Conservation (phyloP, 768 basidiomycete species). For the Lactarius hatsudake region DNA sequence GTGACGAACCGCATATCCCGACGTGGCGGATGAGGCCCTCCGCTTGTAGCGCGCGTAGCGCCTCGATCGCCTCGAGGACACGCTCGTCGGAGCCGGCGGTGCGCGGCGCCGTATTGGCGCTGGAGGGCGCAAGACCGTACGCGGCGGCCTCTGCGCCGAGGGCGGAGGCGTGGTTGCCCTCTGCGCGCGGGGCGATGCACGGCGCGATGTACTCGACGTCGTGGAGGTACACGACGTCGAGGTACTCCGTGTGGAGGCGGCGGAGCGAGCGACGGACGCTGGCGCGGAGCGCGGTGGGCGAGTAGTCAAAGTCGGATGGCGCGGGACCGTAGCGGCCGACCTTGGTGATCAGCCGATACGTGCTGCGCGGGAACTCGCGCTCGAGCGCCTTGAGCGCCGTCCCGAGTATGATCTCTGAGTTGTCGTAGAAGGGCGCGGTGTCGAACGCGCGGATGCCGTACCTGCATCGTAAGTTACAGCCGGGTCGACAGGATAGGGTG, state of each 20-base stretch:
- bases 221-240: constrained; percentile 81
- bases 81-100: constrained; percentile 69
- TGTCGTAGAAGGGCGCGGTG: constrained; percentile 77
- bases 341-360: constrained; percentile 83
- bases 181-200: constrained; percentile 44
- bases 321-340: constrained; percentile 69
- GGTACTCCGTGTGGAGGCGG: constrained; percentile 70
- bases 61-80: constrained; percentile 63
- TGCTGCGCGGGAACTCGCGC: constrained; percentile 70
- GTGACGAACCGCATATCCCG: constrained; percentile 69
- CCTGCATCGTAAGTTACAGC: constrained; percentile 38
- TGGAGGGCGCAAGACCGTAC: constrained; percentile 65
- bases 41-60: constrained; percentile 63
- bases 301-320: constrained; percentile 65
- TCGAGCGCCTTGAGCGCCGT: constrained; percentile 56
- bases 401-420: constrained; percentile 76
- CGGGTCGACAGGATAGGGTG: too few species aligned
- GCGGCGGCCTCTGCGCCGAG: constrained; percentile 49
- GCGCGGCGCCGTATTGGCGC: constrained; percentile 33
- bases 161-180: constrained; percentile 57
- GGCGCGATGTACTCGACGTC: constrained; percentile 79
- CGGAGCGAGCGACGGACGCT: constrained; percentile 65
- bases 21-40: constrained; percentile 71
- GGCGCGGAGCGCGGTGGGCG: constrained; percentile 58
- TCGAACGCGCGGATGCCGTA: constrained; percentile 83